Conservation (phyloP, 2,329 filamentous ascomycete genomes). For the Rutstroemia sp. region DNA sequence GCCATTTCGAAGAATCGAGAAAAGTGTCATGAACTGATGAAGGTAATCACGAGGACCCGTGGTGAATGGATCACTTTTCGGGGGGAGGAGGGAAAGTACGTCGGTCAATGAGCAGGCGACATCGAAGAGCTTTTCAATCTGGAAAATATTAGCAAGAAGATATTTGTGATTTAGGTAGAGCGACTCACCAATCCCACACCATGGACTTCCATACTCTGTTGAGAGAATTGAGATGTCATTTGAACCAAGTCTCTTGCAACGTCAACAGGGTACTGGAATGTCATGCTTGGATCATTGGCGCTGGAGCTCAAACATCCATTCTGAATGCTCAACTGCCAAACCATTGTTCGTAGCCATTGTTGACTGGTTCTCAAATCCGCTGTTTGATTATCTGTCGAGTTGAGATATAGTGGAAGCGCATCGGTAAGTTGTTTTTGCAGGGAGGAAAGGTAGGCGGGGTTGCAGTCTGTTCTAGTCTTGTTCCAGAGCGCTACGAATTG, state of each 20-base stretch:
- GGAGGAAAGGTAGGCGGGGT: slow-evolving; percentile 46
- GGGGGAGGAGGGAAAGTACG: slow-evolving; percentile 58
- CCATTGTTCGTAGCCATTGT: slow-evolving; percentile 57
- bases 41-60: slow-evolving; percentile 67
- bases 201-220: slow-evolving; percentile 66
- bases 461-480: slow-evolving; percentile 52
- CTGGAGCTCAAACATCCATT: slow-evolving; percentile 44
- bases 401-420: slow-evolving; percentile 44
- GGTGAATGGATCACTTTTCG: slow-evolving; percentile 51
- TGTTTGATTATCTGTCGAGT: slow-evolving; percentile 43
- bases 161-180: not conserved
- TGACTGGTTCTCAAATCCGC: slow-evolving; percentile 52
- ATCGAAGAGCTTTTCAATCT: slow-evolving; percentile 74
- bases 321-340: slow-evolving; percentile 54
- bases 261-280: slow-evolving; percentile 56
- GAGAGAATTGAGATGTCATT: slow-evolving; percentile 65
- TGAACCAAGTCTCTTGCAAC: slow-evolving; percentile 54
- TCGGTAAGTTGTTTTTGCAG: slow-evolving; percentile 58
- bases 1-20: slow-evolving; percentile 66
- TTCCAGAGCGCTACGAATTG: slow-evolving; percentile 59
- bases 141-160: slow-evolving; percentile 3
- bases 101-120: slow-evolving; percentile 67
- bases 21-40: slow-evolving; percentile 57
- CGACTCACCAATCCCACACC: slow-evolving; percentile 62
- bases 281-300: slow-evolving; percentile 44